Evolutionary conservation across 2,329 filamentous ascomycete genomes (phyloP), one percentile per base, ranked within the genome.

Genomic region (Teratosphaeria destructans): DNA sequence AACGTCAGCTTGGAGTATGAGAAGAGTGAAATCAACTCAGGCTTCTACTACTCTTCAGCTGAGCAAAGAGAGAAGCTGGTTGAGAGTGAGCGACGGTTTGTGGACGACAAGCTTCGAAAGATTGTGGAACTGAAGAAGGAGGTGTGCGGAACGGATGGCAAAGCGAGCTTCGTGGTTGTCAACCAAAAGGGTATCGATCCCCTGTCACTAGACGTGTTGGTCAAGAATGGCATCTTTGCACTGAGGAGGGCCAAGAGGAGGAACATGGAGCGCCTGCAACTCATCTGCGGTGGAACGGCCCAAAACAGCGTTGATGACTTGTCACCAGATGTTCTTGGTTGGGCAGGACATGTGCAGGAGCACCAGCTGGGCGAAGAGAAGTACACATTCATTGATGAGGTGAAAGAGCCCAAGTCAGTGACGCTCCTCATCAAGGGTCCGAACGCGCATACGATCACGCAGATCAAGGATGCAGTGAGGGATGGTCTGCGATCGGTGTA

Each of bases 131-230:
- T 99, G 65, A 99, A 99, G 85, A 95, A 97, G 80, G 85, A 95
- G 75, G 90, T 97, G 14, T 99, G 94, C 76, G 94, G 93, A 34
- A 88, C 86, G 68, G 94, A 97, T 70, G 85, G 87, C 8, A 94
- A 90, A 78, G 96, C 97, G 82, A 87, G 88, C 70, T 99, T 99
- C 73, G 94, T 97, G 65, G 87, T 99, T 70, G 90, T 99, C 77
- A 99, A 99, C 81, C 94, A 99, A 77, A 99, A 99, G 82, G 94
- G 94, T 63, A 99, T 99, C 68, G 94, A 99, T 73, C 94, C 94
- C 26, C 81, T 99, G 63, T 96, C 92, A 58, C 82, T 99, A 66
- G 94, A 99, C 70, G 91, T 99, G 12, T 80, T 99, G 60, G 92
- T 94, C 65, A 99, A 99, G 85, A 97, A 99, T 74, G 92, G 92